A percentile compares a stretch with the other conserved stretches of the same genome.
Evolutionary conservation across 768 basidiomycete genomes (phyloP).

Genomic region (Lactarius sp.): DNA sequence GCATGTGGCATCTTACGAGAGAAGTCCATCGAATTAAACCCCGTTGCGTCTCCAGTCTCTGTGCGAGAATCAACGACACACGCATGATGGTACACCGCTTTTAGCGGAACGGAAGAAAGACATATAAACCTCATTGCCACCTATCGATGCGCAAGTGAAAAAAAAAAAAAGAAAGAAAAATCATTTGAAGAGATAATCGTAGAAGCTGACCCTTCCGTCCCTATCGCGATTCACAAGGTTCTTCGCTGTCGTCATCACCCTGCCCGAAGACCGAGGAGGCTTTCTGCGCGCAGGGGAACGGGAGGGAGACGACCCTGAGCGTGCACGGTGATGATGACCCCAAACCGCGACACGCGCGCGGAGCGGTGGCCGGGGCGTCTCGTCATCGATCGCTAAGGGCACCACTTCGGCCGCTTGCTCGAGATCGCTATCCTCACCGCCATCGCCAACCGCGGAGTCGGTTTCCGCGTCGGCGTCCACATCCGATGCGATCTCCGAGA

Average conservation of each 20-base stretch:
- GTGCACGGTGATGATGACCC: conserved; percentile 25
- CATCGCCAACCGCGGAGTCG: neutral
- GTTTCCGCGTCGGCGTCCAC: conserved; percentile 30
- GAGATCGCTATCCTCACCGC: conserved; percentile 9
- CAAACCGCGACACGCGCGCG: conserved; percentile 30
- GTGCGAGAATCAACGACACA: neutral
- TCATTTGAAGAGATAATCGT: conserved; percentile 24
- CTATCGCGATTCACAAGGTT: neutral
- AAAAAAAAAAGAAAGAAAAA: neutral
- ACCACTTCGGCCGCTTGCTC: conserved; percentile 30
- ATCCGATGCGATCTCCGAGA: conserved; percentile 33
- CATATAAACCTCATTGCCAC: neutral
- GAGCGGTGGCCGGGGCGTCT: conserved; percentile 27
- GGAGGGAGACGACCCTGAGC: conserved; percentile 50
- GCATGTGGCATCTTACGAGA: too few relatives aligned
- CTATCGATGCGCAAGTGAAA: neutral
- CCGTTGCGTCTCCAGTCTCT: too few relatives aligned
- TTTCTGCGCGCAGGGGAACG: conserved; percentile 46
- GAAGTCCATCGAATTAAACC: neutral
- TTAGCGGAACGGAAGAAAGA: neutral
- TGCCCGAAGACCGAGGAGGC: conserved; percentile 19
- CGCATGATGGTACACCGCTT: too few relatives aligned
- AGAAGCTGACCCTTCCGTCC: conserved; percentile 12
- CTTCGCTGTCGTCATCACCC: conserved; percentile 16
- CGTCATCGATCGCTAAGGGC: conserved; percentile 32